A percentile compares a stretch with the other conserved stretches of the same genome.
phyloP scores from a whole-genome alignment of 208 protist genomes.

The Acanthamoeba healyi region DNA sequence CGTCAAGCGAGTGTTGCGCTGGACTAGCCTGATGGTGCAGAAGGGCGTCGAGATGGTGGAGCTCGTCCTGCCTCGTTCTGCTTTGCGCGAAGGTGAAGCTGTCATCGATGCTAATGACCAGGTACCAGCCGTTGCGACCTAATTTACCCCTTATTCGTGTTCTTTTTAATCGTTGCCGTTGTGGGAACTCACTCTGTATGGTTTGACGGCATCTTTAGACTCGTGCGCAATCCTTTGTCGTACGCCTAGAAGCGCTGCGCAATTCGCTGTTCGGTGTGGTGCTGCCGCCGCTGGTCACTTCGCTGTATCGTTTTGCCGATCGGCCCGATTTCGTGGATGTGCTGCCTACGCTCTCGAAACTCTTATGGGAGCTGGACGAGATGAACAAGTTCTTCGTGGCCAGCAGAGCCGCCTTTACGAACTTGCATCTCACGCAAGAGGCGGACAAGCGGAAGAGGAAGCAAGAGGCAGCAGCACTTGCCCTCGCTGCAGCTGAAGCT shows the following conservation, averaged over 20 bases:
- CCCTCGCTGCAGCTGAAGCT: not conserved
- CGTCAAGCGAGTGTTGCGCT: conserved; percentile 22
- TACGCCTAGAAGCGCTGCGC: not conserved
- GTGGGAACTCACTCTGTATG: too few relatives aligned
- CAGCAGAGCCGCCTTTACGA: conserved; percentile 44
- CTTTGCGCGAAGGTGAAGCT: conserved; percentile 14
- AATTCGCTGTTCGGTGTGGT: conserved; percentile 15
- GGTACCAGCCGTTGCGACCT: not conserved
- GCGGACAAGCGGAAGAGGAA: not conserved
- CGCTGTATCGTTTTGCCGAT: conserved; percentile 16
- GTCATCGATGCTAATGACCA: not conserved
- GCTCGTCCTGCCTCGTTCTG: not conserved
- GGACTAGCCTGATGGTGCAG: not conserved
- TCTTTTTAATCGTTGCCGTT: not conserved
- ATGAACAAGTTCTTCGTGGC: conserved; percentile 66
- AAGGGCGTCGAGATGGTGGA: conserved; percentile 1
- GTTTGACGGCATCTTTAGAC: too few relatives aligned
- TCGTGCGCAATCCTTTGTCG: not conserved
- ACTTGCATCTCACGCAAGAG: not conserved
- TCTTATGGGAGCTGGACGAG: conserved; percentile 53
- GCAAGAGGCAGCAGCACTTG: not conserved
- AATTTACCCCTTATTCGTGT: not conserved
- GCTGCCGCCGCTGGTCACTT: conserved; percentile 30
- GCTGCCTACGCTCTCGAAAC: not conserved
- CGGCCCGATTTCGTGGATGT: conserved; percentile 19